Conservation (phyloP, 768 basidiomycete genomes). For the Rickenella mellea region DNA sequence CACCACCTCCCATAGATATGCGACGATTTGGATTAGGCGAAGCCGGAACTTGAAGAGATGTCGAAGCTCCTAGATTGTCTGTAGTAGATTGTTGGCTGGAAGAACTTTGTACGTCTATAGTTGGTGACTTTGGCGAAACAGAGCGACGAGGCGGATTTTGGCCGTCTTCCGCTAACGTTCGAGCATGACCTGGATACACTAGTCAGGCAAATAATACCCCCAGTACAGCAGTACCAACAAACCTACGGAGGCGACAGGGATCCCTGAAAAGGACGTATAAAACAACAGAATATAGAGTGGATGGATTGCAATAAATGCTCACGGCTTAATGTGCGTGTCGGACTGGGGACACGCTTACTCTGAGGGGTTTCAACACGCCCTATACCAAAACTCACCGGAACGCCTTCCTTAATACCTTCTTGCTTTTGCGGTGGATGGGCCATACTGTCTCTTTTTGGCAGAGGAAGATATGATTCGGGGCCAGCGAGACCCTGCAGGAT, state of each 20-base stretch:
- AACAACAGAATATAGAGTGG: not conserved
- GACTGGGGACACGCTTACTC: constrained; percentile 54
- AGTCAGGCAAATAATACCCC: not conserved
- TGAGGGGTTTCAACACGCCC: no score
- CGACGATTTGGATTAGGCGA: constrained; percentile 23
- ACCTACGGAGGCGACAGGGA: constrained; percentile 75
- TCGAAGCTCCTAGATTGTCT: constrained; percentile 22
- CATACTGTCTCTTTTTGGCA: constrained; percentile 47
- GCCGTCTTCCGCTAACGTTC: constrained; percentile 72
- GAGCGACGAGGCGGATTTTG: constrained; percentile 27
- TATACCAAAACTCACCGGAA: constrained; percentile 48
- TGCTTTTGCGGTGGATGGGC: constrained; percentile 26
- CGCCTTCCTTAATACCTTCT: constrained; percentile 63
- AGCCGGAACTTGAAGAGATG: constrained; percentile 30
- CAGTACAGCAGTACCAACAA: constrained; percentile 20
- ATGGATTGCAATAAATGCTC: constrained; percentile 26
- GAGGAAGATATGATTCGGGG: constrained; percentile 64
- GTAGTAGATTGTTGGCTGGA: constrained; percentile 15
- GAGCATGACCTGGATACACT: constrained; percentile 60
- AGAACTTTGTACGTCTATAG: constrained; percentile 26
- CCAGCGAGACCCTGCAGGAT: constrained; percentile 62
- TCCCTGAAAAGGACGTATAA: constrained; percentile 34
- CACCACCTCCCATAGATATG: constrained; percentile 57
- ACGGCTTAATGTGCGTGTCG: constrained; percentile 75
- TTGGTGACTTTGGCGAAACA: constrained; percentile 16